Conservation (phyloP, 2,329 filamentous ascomycete species). For the Hypoxylon sp. region DNA sequence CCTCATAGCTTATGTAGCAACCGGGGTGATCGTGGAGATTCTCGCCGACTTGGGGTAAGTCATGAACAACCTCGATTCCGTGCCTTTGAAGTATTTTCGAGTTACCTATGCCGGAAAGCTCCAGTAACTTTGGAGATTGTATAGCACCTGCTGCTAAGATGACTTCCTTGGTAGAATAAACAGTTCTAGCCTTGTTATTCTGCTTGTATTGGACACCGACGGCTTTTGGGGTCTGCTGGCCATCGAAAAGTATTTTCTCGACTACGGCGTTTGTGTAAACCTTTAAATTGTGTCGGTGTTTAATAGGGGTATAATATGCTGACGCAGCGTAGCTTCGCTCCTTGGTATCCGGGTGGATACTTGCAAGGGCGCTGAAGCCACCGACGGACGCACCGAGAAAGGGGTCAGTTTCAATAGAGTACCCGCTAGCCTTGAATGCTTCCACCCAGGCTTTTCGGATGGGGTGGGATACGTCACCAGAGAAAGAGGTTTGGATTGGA, state of each 20-base stretch:
- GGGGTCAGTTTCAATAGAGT: constrained; percentile 21
- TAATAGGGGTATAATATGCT: constrained; percentile 37
- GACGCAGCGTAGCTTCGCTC: constrained; percentile 31
- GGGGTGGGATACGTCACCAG: constrained; percentile 26
- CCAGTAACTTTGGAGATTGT: constrained; percentile 44
- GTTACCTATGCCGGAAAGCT: constrained; percentile 45
- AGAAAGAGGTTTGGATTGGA: constrained; percentile 28
- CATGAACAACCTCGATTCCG: constrained; percentile 52
- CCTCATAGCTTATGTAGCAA: constrained; percentile 29
- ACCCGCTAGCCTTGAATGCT: constrained; percentile 17
- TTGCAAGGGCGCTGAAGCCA: constrained; percentile 30
- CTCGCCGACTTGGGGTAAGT: constrained; percentile 48
- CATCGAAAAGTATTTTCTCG: constrained; percentile 36
- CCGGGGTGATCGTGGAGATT: constrained; percentile 45
- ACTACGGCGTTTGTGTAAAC: constrained; percentile 31
- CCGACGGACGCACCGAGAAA: constrained; percentile 23
- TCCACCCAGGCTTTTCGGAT: constrained; percentile 32
- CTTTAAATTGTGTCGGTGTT: constrained; percentile 22
- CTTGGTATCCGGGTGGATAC: constrained; percentile 28
- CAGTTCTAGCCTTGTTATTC: constrained; percentile 36
- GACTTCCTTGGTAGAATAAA: constrained; percentile 43
- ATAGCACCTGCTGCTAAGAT: constrained; percentile 47
- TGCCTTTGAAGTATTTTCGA: constrained; percentile 42
- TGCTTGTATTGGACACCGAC: constrained; percentile 30
- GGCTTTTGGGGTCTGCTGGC: constrained; percentile 7